A percentile compares a stretch with the other conserved stretches of the same genome.
Conservation (phyloP, 2,329 filamentous ascomycete genomes). For the Fusarium coffeatum region DNA sequence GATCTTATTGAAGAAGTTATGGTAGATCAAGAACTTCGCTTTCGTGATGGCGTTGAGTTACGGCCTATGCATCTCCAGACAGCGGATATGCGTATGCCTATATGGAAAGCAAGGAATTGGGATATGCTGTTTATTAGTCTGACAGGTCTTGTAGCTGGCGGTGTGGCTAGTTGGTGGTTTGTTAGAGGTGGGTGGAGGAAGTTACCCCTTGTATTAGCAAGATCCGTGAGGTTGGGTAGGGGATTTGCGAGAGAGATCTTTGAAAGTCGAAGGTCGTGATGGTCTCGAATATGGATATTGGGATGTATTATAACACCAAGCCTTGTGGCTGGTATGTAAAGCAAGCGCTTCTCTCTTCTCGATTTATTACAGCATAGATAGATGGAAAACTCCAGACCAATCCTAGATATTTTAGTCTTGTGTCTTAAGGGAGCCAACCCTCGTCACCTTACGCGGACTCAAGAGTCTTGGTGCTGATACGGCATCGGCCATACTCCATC, state of each 20-base stretch:
- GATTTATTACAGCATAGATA: not conserved
- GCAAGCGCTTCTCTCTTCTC: slow-evolving; percentile 7
- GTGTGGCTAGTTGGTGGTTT: slow-evolving; percentile 38
- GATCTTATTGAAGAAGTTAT: slow-evolving; percentile 58
- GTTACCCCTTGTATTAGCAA: slow-evolving; percentile 20
- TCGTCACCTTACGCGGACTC: no score
- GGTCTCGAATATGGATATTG: not conserved
- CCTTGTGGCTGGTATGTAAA: not conserved
- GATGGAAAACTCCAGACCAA: not conserved
- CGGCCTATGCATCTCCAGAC: slow-evolving; percentile 58
- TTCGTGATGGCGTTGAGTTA: slow-evolving; percentile 31
- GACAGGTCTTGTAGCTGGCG: slow-evolving; percentile 9
- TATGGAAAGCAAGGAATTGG: slow-evolving; percentile 55
- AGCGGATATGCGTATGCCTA: slow-evolving; percentile 56
- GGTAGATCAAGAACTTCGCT: slow-evolving; percentile 50
- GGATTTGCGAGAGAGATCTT: slow-evolving; percentile 5
- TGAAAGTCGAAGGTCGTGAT: not conserved
- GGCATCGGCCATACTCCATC: no score
- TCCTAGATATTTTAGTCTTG: not conserved
- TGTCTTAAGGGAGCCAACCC: not conserved
- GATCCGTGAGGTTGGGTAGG: not conserved
- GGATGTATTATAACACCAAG: not conserved
- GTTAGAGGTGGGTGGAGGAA: slow-evolving; percentile 28
- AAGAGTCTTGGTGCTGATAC: no score
- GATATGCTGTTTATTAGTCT: slow-evolving; percentile 49